Percentiles rank a stretch among this genome's conserved stretches.
Conservation (phyloP, 1,284 basidiomycete species). For the Ganoderma resinaceum region DNA sequence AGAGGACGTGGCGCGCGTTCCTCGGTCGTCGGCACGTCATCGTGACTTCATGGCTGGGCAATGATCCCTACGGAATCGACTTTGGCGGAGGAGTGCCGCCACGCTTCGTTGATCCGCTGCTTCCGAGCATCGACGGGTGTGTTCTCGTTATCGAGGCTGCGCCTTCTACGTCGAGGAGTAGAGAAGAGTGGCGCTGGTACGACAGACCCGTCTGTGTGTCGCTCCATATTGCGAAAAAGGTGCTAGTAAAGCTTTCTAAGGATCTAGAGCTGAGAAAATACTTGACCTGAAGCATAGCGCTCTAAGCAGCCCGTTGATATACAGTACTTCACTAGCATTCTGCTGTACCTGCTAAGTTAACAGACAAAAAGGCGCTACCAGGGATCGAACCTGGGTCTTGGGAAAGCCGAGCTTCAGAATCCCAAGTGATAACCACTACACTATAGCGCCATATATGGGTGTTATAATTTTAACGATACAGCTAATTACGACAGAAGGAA, state of each 20-base stretch:
- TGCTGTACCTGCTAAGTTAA: no score
- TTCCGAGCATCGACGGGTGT: slow-evolving; percentile 48
- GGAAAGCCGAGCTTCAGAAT: slow-evolving; percentile 22
- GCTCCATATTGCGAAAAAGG: slow-evolving; percentile 15
- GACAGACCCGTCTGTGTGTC: slow-evolving; percentile 26
- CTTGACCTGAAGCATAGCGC: neutral
- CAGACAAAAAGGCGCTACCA: slow-evolving; percentile 27
- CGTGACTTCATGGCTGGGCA: slow-evolving; percentile 49
- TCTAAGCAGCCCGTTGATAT: no score
- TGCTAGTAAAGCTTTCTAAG: slow-evolving; percentile 15
- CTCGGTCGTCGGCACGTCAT: slow-evolving; percentile 46
- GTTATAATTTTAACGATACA: no score
- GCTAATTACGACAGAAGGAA: no score
- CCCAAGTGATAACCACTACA: slow-evolving; percentile 28
- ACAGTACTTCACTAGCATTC: no score
- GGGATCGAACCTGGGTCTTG: slow-evolving; percentile 28
- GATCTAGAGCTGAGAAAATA: slow-evolving; percentile 19
- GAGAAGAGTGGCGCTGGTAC: slow-evolving; percentile 22
- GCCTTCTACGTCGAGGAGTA: neutral
- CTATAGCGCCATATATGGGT: slow-evolving; percentile 23
- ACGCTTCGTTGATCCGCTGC: slow-evolving; percentile 42
- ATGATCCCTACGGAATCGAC: slow-evolving; percentile 46
- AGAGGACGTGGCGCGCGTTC: slow-evolving; percentile 49
- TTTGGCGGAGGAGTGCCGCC: slow-evolving; percentile 43
- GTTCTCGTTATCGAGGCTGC: slow-evolving; percentile 48